Evolutionary conservation across 176 grass and related monocot species (phyloP), one percentile per base, ranked within the genome.

Genomic region (Triticum turgidum): DNA sequence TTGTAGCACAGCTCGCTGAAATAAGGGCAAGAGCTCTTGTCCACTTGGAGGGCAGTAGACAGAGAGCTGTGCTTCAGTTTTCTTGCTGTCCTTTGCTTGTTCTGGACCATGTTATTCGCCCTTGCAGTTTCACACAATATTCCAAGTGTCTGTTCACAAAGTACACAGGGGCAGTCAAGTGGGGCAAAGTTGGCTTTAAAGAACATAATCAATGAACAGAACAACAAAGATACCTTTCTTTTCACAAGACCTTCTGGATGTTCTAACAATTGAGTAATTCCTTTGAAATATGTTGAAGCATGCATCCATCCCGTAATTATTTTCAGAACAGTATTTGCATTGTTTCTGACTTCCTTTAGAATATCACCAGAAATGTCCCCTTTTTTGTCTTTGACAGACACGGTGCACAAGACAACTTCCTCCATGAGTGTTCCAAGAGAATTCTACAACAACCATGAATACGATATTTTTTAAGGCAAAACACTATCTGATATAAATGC

Each of bases 51-150:
- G 11, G 83, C 79, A n/a, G 89, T 73, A n/a, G 69, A 37, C 39
- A 77, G 61, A 76, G 79, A 74, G 33, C 65, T 87, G 32, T 69
- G 81, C 65, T 94, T 94, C 66, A 80, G 63, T 89, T 89, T 87
- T 79, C 72, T 86, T 67, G 79, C 29, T 70, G 80, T 86, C 71
- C 77, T 92, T 92, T 70, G 87, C 37, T 90, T 95, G 79, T 88
- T 95, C 86, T 91, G 89, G 78, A 78, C 69, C 71, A 79, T 83
- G 76, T 76, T 85, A 70, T 98, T 89, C 22, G 82, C 79, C 82
- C 86, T 98, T 58, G 94, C 82, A 51, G 88, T 89, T 89, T 95
- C 91, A 15, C 88, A 94, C 74, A 98, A 90, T 35, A 98, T 85
- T 66, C 78, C 82, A 73, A 98, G 86, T 61, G 93, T 68, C 96